Evolutionary conservation across 306 rosid genomes (phyloP).

Genomic region (Medicago arabica): DNA sequence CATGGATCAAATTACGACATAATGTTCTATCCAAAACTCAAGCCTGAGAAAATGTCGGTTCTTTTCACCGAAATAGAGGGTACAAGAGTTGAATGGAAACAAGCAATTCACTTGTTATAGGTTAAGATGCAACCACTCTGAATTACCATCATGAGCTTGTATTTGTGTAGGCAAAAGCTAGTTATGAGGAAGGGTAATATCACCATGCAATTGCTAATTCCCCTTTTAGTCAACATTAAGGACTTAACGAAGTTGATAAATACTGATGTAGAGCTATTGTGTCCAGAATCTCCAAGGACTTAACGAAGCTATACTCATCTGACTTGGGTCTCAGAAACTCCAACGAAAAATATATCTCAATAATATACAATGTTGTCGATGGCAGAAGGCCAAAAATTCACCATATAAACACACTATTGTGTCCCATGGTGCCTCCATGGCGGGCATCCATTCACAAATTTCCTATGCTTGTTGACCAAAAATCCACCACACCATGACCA

Average conservation of each 20-base stretch:
- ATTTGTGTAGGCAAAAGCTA: conserved; percentile 1
- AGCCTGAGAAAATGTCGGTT: conserved; percentile 16
- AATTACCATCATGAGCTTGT: not conserved
- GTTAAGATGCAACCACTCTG: conserved; percentile 11
- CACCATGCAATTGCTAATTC: not conserved
- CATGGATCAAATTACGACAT: too few relatives aligned
- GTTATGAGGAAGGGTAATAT: not conserved
- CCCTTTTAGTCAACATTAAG: conserved; percentile 16
- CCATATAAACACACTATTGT: too few relatives aligned
- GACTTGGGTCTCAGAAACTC: not conserved
- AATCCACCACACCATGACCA: too few relatives aligned
- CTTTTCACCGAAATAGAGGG: not conserved
- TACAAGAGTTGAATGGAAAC: conserved; percentile 17
- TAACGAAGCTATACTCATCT: not conserved
- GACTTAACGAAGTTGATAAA: conserved; percentile 8
- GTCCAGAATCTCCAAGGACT: too few relatives aligned
- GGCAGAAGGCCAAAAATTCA: too few relatives aligned
- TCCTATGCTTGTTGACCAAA: too few relatives aligned
- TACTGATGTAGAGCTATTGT: conserved; percentile 4
- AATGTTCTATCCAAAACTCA: too few relatives aligned
- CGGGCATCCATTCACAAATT: too few relatives aligned
- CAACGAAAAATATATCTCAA: not conserved
- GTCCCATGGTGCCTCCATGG: too few relatives aligned
- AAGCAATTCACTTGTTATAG: conserved; percentile 7
- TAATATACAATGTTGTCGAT: not conserved